Evolutionary conservation across 345 rosid genomes (phyloP).

Genomic region (Lenwebbia sp.): DNA sequence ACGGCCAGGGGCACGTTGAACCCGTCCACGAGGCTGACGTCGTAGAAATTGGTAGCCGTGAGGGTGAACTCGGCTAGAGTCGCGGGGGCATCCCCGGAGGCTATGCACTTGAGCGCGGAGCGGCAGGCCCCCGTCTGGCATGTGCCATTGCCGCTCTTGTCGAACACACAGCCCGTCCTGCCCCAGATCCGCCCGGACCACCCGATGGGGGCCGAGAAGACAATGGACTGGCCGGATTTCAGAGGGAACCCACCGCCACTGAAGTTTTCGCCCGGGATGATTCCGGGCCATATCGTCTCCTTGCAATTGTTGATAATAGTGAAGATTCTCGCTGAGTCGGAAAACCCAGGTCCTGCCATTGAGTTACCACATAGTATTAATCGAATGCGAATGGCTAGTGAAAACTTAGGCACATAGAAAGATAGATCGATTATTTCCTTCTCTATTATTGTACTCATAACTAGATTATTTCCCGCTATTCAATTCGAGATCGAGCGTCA

Average conservation of each 20-base stretch:
- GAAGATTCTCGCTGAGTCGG: conserved; percentile 42
- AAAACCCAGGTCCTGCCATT: conserved; percentile 23
- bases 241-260: conserved; percentile 51
- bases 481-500: not conserved
- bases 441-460: not conserved
- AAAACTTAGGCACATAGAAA: not conserved
- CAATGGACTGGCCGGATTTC: conserved; percentile 44
- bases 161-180: conserved; percentile 63
- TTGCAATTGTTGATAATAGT: conserved; percentile 61
- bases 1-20: conserved; percentile 61
- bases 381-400: not conserved
- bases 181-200: conserved; percentile 96
- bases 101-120: conserved; percentile 39
- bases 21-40: conserved; percentile 93
- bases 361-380: not conserved
- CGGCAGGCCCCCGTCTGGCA: conserved; percentile 85
- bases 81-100: conserved; percentile 58
- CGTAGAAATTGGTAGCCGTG: conserved; percentile 41
- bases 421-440: not conserved
- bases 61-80: conserved; percentile 83
- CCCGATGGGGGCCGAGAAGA: conserved; percentile 44
- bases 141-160: conserved; percentile 42
- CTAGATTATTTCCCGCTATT: not conserved
- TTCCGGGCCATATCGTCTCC: conserved; percentile 72
- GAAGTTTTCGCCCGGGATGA: conserved; percentile 45